These are phyloP conservation scores for Asterochloris erici DNA, from an alignment of 139 green algal species.

Conservation along the genomic window DNA sequence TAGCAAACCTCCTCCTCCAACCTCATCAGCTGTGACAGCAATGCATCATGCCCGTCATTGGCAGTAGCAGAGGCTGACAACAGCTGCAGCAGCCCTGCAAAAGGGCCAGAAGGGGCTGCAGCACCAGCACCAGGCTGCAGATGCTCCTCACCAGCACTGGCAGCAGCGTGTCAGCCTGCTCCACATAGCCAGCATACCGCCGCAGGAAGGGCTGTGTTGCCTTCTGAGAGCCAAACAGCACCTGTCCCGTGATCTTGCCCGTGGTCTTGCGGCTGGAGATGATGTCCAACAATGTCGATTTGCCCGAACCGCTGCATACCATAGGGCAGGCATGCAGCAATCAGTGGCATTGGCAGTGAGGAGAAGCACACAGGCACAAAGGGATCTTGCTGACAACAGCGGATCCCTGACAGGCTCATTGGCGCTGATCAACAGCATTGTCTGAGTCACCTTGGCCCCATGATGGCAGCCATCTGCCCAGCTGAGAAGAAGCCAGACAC, in stretches of 20 bases:
- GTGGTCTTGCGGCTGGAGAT: slow-evolving; percentile 50
- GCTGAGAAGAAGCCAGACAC: slow-evolving; percentile 29
- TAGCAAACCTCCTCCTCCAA: no score
- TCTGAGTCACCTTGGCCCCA: slow-evolving; percentile 19
- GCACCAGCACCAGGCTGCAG: neutral
- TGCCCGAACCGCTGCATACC: slow-evolving; percentile 4
- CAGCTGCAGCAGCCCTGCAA: no score
- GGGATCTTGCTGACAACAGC: neutral
- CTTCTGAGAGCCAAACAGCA: slow-evolving; percentile 34
- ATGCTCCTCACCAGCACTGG: slow-evolving; percentile 23
- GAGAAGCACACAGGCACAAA: neutral
- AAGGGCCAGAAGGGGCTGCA: neutral
- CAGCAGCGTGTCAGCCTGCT: slow-evolving; percentile 60
- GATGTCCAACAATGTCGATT: slow-evolving; percentile 41
- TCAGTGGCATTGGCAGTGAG: neutral
- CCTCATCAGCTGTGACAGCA: no score
- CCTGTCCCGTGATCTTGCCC: slow-evolving; percentile 23
- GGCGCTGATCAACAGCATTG: neutral
- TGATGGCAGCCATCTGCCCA: slow-evolving; percentile 32
- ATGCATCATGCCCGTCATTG: no score
- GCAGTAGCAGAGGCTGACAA: no score
- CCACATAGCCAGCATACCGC: slow-evolving; percentile 43
- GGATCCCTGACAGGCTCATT: neutral
- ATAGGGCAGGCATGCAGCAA: neutral
- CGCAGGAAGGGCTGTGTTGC: slow-evolving; percentile 31